phyloP scores from a whole-genome alignment of 192 early-diverging fungal species.

The Rhizoclosmatium sp. region DNA sequence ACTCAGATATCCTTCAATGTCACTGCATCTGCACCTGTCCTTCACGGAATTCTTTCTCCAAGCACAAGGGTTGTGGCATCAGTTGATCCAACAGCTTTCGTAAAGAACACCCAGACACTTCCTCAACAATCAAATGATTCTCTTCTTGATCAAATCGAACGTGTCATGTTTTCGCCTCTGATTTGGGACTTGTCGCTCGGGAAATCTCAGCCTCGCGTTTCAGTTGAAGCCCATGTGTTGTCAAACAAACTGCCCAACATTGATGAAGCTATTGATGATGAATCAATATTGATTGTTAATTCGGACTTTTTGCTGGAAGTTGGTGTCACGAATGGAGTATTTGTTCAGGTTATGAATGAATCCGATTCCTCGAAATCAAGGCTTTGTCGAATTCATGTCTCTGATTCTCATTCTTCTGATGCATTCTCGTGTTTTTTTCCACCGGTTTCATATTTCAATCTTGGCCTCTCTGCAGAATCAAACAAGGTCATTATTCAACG shows the following conservation, averaged over 20 bases:
- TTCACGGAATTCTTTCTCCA: no score
- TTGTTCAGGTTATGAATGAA: neutral
- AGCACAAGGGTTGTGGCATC: no score
- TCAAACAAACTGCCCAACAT: neutral
- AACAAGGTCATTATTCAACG: neutral
- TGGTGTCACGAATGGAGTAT: neutral
- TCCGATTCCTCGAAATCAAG: neutral
- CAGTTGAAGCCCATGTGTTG: neutral
- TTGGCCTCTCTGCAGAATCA: neutral
- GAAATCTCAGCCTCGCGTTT: neutral
- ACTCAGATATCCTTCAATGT: no score
- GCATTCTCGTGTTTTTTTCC: neutral
- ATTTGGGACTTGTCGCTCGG: conserved; percentile 49
- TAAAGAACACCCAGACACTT: no score
- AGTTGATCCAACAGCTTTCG: no score
- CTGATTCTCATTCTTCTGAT: neutral
- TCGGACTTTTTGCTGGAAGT: neutral
- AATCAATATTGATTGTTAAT: neutral
- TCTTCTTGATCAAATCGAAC: conserved; percentile 35
- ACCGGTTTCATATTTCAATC: conserved; percentile 3
- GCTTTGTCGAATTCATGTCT: conserved; percentile 4
- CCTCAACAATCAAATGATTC: neutral
- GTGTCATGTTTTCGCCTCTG: conserved; percentile 33
- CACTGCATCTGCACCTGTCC: no score
- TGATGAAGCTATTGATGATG: neutral